Evolutionary conservation across 2,329 filamentous ascomycete genomes (phyloP), one percentile per base, ranked within the genome.

Genomic region (Colletotrichum australisinense): DNA sequence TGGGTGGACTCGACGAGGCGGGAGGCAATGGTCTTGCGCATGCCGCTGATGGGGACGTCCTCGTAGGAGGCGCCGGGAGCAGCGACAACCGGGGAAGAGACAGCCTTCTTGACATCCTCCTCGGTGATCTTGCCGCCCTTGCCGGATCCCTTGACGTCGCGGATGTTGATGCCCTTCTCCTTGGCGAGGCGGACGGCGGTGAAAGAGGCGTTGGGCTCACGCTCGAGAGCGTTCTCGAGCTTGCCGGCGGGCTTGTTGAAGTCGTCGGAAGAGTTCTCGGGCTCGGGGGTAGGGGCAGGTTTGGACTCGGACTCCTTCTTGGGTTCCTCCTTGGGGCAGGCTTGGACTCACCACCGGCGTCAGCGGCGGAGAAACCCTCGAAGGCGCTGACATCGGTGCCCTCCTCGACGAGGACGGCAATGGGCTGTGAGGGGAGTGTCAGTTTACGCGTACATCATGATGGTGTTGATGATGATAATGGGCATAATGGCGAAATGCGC

Each of bases 11-110:
- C 90, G 81, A 93, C 92, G 73, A 99, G 93, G 78, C 97, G 95
- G 85, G 87, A 92, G 84, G 97, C 97, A 83, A 99, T 99, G 77
- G 94, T 95, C 92, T 98, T 98, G 88, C 97, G 95, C 97, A 99
- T 99, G 83, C 93, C 93, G 80, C 89, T 93, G 78, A 95, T 91
- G 76, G 95, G 94, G 75, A 91, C 91, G 82, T 99, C 97, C 85
- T 95, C 92, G 86, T 94, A 98, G 73, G 89, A 86, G 74, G 94
- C 89, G 59, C 87, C 90, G 72, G 90, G 86, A 64, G 90, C 85
- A 56, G 85, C 83, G 28, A 86, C 83, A 62, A 88, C 85, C 66
- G 87, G 85, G 35, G 87, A 83, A 76, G 93, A 88, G 81, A 91
- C 86, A 82, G 90, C 93, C 87, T 97, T 98, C 88, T 98, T 96